Percentiles rank a stretch among this genome's conserved stretches.
Evolutionary conservation across 345 rosid species (phyloP).

Genomic region (Syzygium jambos): DNA sequence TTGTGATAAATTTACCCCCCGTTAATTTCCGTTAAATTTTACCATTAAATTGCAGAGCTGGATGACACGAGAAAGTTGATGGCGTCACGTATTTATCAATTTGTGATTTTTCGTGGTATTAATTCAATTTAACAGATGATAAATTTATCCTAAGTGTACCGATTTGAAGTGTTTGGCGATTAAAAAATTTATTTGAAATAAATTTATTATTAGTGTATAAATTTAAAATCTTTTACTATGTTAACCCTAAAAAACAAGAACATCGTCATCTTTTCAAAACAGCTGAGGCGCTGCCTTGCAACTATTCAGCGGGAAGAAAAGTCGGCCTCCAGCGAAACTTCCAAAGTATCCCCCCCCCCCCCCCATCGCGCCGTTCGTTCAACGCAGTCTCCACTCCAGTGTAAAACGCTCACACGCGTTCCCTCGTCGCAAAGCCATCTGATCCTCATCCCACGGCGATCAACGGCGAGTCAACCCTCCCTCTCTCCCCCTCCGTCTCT

Average conservation of each 20-base stretch:
- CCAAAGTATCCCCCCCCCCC: neutral
- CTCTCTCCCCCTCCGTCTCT: too few relatives aligned
- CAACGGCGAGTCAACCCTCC: neutral
- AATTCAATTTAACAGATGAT: too few relatives aligned
- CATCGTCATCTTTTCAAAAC: neutral
- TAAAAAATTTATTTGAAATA: too few relatives aligned
- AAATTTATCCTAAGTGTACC: too few relatives aligned
- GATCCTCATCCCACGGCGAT: neutral
- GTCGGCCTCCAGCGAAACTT: neutral
- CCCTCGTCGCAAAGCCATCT: neutral
- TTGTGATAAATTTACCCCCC: too few relatives aligned
- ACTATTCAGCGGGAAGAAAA: neutral
- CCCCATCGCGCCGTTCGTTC: neutral
- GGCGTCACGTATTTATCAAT: too few relatives aligned
- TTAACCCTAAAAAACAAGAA: neutral
- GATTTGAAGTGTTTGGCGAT: too few relatives aligned
- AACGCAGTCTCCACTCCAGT: neutral
- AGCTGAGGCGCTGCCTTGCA: neutral
- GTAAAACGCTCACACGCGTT: neutral
- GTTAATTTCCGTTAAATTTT: too few relatives aligned
- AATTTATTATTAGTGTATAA: rapidly evolving
- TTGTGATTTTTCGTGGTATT: too few relatives aligned
- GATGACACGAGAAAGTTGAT: too few relatives aligned
- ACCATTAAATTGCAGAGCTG: too few relatives aligned
- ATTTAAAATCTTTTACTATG: too few relatives aligned